Evolutionary conservation across 2,329 filamentous ascomycete species (phyloP).

Genomic region (Aspergillus phoenicis): DNA sequence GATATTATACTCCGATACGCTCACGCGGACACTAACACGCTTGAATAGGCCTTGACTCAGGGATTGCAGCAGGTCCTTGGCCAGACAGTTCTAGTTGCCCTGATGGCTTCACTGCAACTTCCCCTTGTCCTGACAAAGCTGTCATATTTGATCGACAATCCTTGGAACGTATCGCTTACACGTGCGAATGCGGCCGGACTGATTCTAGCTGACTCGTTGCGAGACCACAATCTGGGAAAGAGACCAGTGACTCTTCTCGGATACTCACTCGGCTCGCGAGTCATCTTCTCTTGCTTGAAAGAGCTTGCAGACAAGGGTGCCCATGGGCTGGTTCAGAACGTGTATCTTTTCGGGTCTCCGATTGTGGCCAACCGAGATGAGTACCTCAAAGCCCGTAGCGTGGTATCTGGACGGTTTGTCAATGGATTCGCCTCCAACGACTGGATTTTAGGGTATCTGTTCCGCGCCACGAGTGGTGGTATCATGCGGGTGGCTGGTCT

Average conservation of each 20-base stretch:
- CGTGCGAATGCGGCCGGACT: conserved; percentile 85
- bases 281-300: conserved; percentile 88
- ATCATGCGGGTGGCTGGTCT: conserved; percentile 87
- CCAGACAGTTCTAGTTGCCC: conserved; percentile 79
- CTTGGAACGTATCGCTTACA: conserved; percentile 95
- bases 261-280: conserved; percentile 87
- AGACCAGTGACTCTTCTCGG: conserved; percentile 91
- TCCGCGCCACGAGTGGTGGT: conserved; percentile 89
- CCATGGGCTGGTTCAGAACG: conserved; percentile 87
- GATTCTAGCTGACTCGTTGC: conserved; percentile 90
- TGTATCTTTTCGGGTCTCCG: conserved; percentile 91
- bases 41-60: conserved; percentile 79
- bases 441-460: conserved; percentile 96
- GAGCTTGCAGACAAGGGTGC: conserved; percentile 84
- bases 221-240: conserved; percentile 87
- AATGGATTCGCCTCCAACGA: conserved; percentile 94
- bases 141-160: conserved; percentile 95
- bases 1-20: background rate
- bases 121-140: conserved; percentile 91
- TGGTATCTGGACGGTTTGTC: conserved; percentile 88
- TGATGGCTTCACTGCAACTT: conserved; percentile 93
- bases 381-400: conserved; percentile 75
- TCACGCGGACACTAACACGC: conserved; percentile 27
- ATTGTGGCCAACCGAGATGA: conserved; percentile 91
- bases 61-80: conserved; percentile 93